Evolutionary conservation across 73 alveolate genomes (phyloP).

Genomic region (Tetrahymena thermophila): DNA sequence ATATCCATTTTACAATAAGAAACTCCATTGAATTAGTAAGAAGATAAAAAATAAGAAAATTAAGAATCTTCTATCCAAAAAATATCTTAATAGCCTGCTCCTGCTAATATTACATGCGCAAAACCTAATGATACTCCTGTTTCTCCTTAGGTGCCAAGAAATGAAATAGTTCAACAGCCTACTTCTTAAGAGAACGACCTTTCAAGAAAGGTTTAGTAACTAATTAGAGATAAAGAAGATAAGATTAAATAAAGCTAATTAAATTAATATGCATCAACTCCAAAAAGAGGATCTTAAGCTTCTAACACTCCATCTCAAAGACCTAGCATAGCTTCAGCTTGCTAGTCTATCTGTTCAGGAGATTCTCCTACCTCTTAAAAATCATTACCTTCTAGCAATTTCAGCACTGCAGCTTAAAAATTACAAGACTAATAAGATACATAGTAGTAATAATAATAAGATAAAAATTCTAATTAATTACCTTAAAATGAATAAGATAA

Average conservation of each 20-base stretch:
- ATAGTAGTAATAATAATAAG: background rate
- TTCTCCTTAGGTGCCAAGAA: background rate
- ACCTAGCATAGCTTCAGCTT: background rate
- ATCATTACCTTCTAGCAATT: background rate
- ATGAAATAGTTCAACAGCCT: background rate
- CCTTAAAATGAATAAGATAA: background rate
- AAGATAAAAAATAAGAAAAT: background rate
- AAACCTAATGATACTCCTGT: background rate
- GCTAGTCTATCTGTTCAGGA: background rate
- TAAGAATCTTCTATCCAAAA: background rate
- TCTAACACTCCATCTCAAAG: background rate
- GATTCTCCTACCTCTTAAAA: background rate
- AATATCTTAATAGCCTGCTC: background rate
- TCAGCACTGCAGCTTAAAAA: background rate
- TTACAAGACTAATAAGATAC: background rate
- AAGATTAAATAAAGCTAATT: no score
- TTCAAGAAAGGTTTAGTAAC: background rate
- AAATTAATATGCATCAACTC: background rate
- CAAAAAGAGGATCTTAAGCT: background rate
- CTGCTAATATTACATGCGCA: background rate
- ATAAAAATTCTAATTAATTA: background rate
- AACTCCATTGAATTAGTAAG: background rate
- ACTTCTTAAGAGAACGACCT: background rate
- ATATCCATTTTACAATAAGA: background rate
- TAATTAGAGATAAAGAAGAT: background rate